Evolutionary conservation across 768 basidiomycete species (phyloP), one percentile per base, ranked within the genome.

Genomic region (Lanmaoa rubissima): DNA sequence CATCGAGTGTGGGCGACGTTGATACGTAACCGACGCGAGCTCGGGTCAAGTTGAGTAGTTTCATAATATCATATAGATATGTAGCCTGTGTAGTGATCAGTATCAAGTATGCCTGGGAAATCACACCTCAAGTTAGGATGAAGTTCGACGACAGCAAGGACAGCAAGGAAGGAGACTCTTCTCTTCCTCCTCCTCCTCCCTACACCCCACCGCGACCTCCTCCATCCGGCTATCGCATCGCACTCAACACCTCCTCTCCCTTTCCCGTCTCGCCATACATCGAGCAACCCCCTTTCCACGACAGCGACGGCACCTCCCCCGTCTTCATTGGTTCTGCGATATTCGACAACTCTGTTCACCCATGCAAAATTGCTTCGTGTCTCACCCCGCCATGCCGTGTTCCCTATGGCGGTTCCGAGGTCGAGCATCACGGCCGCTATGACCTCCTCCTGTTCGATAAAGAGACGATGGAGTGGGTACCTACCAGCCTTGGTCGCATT

Each of bases 271-370:
- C 59, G 2, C 40, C 72, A 3, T 72, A 79, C 55, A 69, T 79
- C 36, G 84, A 82, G 19, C 72, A 58, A 1, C 80, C 88, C 0
- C 79, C 82, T 2, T 82, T 79, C 62, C 63, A 70, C 38, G 89
- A 93, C 64, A 69, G 74, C 1, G 83, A 87, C 63, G 82, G 83
- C 2, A 57, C 61, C 26, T 79, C 80, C 2, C 85, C 86, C 6
- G 67, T 92, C 57, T 94, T 78, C 73, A 61, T 94, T 34, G 91
- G 90, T 14, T 88, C 87, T 5, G 91, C 89, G 12, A 73, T 92
- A 45, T 76, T 91, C 66, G 76, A 61, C 53, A 73, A 76, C 58
- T 83, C 85, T 0, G 87, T 92, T 3, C 90, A 93, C 57, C 91
- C 91, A 4, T 92, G 91, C 81, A 94, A 93, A 76, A 82, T 92